Evolutionary conservation across 2,329 filamentous ascomycete genomes (phyloP).

Genomic region (Alternaria novae-zelandiae): DNA sequence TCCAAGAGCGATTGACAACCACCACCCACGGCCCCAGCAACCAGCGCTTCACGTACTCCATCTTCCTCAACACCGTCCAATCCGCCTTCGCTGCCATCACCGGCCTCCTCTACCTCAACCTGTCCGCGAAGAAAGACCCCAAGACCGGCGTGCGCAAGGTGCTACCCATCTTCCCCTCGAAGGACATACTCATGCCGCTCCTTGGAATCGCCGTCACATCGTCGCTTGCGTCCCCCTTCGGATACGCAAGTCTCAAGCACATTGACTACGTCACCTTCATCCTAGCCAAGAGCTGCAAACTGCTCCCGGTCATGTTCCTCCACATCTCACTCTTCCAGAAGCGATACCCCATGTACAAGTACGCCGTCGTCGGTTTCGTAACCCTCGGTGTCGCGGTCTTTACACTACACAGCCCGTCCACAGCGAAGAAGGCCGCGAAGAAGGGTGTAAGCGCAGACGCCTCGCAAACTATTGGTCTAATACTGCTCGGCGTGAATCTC

Average conservation of each 20-base stretch:
- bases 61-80: conserved; percentile 96
- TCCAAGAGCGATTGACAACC: conserved; percentile 97
- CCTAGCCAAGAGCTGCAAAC: conserved; percentile 96
- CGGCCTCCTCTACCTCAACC: conserved; percentile 79
- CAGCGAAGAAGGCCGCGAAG: conserved; percentile 47
- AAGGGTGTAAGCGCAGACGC: conserved; percentile 63
- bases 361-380: conserved; percentile 88
- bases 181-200: conserved; percentile 76
- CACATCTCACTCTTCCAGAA: conserved; percentile 91
- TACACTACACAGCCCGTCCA: conserved; percentile 75
- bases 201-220: conserved; percentile 85
- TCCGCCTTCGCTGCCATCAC: conserved; percentile 85
- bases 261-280: conserved; percentile 99
- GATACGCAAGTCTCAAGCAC: conserved; percentile 88
- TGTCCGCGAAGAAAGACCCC: conserved; percentile 62
- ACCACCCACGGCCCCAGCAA: conserved; percentile 75
- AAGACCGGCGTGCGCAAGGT: conserved; percentile 36
- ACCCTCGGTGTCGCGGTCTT: conserved; percentile 94
- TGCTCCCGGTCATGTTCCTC: conserved; percentile 97
- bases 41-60: conserved; percentile 83
- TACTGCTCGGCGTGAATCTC: conserved; percentile 86
- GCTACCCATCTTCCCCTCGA: conserved; percentile 76
- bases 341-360: conserved; percentile 94
- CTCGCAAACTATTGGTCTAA: conserved; percentile 77
- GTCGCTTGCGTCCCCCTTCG: conserved; percentile 91